Evolutionary conservation across 176 grass and related monocot species (phyloP).

Genomic region (Neostapfia colusana): DNA sequence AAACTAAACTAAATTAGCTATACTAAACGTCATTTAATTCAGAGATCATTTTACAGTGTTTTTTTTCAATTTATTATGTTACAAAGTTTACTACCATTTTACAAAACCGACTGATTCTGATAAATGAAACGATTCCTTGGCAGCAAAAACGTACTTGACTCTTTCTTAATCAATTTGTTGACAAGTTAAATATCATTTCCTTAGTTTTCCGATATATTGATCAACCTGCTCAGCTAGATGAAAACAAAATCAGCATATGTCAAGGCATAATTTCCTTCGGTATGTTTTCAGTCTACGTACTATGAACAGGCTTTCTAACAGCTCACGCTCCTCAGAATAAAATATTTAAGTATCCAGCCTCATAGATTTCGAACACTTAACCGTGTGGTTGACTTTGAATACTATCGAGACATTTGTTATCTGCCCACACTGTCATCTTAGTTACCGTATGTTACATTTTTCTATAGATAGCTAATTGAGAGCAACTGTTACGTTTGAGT

Average conservation of each 20-base stretch:
- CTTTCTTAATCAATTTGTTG: not conserved
- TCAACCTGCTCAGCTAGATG: too few species aligned
- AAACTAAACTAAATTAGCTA: too few species aligned
- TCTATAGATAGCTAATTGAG: not conserved
- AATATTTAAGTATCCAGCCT: not conserved
- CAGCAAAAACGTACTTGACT: not conserved
- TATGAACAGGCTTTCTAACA: slow-evolving; percentile 4
- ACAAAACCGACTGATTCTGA: not conserved
- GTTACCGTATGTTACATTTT: not conserved
- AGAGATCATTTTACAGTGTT: too few species aligned
- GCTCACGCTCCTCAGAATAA: not conserved
- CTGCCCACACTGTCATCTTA: not conserved
- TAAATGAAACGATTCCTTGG: not conserved
- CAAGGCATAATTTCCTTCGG: not conserved
- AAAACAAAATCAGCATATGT: too few species aligned
- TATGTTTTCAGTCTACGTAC: not conserved
- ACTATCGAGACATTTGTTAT: too few species aligned
- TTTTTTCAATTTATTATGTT: too few species aligned
- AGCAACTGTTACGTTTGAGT: too few species aligned
- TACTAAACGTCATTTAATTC: too few species aligned
- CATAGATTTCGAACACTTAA: too few species aligned
- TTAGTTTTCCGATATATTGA: not conserved
- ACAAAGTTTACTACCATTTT: not conserved
- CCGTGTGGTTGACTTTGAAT: too few species aligned
- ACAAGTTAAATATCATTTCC: slow-evolving; percentile 18